These are phyloP conservation scores for Thuidium tamariscinum DNA, from an alignment of 225 moss, liverwort and hornwort genomes.

Conservation along the genomic window DNA sequence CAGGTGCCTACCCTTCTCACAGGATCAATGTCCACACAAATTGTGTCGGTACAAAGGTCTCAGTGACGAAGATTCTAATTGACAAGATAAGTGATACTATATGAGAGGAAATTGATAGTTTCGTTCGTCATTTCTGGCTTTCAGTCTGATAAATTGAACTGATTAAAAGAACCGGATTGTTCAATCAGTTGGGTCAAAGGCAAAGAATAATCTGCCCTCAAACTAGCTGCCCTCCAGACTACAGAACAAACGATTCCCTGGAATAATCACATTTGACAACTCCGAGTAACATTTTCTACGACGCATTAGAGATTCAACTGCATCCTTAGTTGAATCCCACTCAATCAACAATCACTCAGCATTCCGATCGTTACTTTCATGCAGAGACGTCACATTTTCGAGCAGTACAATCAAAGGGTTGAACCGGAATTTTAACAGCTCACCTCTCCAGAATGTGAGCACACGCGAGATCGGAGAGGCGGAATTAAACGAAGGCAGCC, in stretches of 20 bases:
- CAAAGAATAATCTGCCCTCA: not conserved
- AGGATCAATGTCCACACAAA: not conserved
- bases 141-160: not conserved
- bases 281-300: not conserved
- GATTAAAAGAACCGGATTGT: not conserved
- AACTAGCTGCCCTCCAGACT: not conserved
- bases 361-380: not conserved
- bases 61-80: not conserved
- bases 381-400: not conserved
- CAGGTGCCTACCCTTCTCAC: not conserved
- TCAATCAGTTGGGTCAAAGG: not conserved
- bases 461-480: slow-evolving; percentile 63
- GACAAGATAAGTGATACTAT: not conserved
- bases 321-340: not conserved
- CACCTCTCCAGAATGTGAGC: slow-evolving; percentile 76
- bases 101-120: not conserved
- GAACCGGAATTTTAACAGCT: not conserved
- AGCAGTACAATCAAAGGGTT: not conserved
- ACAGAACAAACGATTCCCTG: not conserved
- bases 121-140: not conserved
- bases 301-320: not conserved
- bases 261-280: not conserved
- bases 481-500: slow-evolving; percentile 45
- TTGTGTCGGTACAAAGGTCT: not conserved
- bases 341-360: not conserved